phyloP scores from a whole-genome alignment of 2,329 filamentous ascomycete genomes.

The Paramyrothecium roridum region DNA sequence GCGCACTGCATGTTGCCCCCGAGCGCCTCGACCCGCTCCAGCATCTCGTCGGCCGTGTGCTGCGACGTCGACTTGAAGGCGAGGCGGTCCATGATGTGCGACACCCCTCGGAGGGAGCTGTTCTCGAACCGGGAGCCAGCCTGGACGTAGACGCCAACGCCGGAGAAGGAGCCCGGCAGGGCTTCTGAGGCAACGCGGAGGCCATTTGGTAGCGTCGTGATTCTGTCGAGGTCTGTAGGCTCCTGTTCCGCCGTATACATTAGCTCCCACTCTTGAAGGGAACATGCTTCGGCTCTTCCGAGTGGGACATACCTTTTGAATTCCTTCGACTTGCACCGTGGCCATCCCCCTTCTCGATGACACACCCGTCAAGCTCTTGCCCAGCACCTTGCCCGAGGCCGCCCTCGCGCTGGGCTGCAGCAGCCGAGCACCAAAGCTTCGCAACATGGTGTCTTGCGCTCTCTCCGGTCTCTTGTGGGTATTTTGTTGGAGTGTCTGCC shows the following conservation, averaged over 20 bases:
- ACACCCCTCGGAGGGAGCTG: conserved; percentile 78
- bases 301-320: conserved; percentile 25
- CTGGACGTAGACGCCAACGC: conserved; percentile 93
- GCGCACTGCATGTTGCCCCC: conserved; percentile 97
- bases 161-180: conserved; percentile 89
- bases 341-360: conserved; percentile 24
- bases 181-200: conserved; percentile 93
- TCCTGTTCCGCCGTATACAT: conserved; percentile 46
- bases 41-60: conserved; percentile 76
- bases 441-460: conserved; percentile 25
- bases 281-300: background rate
- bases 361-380: conserved; percentile 15
- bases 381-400: conserved; percentile 17
- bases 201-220: conserved; percentile 89
- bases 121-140: conserved; percentile 94
- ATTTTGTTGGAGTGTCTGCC: no score
- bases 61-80: conserved; percentile 86
- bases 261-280: background rate
- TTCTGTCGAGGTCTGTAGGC: conserved; percentile 79
- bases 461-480: background rate
- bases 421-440: conserved; percentile 29
- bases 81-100: conserved; percentile 92
- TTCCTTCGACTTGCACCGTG: conserved; percentile 29
- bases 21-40: conserved; percentile 81
- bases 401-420: conserved; percentile 22